Base-by-base conservation (phyloP, 345 rosid species). In the Rubroshorea leprosula region DNA sequence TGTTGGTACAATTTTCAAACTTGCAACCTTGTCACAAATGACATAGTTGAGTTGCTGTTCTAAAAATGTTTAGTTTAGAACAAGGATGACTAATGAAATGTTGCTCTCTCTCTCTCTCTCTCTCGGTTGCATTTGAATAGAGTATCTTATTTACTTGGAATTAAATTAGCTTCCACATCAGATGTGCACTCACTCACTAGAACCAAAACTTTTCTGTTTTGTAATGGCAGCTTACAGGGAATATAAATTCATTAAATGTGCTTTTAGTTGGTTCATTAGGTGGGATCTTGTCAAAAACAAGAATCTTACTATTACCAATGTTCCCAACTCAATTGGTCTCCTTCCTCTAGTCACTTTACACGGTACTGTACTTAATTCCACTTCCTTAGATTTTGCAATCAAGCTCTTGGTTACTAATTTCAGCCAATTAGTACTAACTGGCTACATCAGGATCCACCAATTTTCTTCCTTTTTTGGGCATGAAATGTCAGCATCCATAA, bases 1-100 rank as follows among this genome's bases (percentile, higher is more conserved):
- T 60, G 76, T 17, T 67, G 75, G 79, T 73, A 67, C 27, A 60
- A 49, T 38, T 47, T 58, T 31, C 14, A 49, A 4, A 49, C 41
- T 0, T 1, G 8, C 57, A 29, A 10, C 11, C 29, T 10, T 18
- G 29, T 29, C 39, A 25, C 45, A 15, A 27, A n/a, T n/a, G n/a
- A n/a, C n/a, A n/a, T n/a, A n/a, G n/a, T n/a, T n/a, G n/a, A n/a
- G n/a, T n/a, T n/a, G n/a, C n/a, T n/a, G n/a, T n/a, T n/a, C n/a
- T n/a, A n/a, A n/a, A n/a, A n/a, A n/a, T n/a, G n/a, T n/a, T n/a
- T n/a, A n/a, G n/a, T n/a, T n/a, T n/a, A n/a, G n/a, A n/a, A n/a
- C n/a, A n/a, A n/a, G n/a, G n/a, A n/a, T n/a, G 54, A 48, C 52
- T 54, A 18, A 45, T 29, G 9, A 4, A 29, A 4, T 11, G 23